Base-by-base conservation (phyloP, 1,139 yeast species). In the Barnettozyma hawaiiensis region DNA sequence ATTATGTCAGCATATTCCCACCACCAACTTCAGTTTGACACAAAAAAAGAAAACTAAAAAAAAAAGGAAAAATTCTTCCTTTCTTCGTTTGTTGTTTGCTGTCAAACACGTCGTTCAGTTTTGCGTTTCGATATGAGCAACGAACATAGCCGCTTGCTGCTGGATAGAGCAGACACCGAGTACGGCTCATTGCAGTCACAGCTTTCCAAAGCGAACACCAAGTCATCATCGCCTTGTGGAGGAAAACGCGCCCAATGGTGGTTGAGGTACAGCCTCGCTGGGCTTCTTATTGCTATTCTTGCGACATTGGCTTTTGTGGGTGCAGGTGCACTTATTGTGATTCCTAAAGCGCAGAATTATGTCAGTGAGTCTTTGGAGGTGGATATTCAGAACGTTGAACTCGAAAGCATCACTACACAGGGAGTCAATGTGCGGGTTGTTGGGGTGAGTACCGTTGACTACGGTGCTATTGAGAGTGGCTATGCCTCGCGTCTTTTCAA, bases 341-440 rank as follows among this genome's bases (percentile, higher is more conserved):
- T 47, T n/a, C 64, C 65, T 8, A 47, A 52, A 15, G 43, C 60
- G 1, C 63, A 64, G 4, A 59, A 54, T 7, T 57, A 52, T 35
- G 50, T 63, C 7, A 55, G 59, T 4, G 52, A 63, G 29, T 62
- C 67, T 2, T 57, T 59, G 5, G 53, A 50, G 27, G 51, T 63
- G 43, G 58, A 61, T n/a, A 51, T 65, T 4, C 56, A 57, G 28
- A 53, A 58, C 33, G 47, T 65, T 14, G 50, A 50, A n/a, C 45
- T 66, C n/a, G 47, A 58, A 2, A 62, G 63, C 4, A 40, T 66
- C 10, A 50, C 24, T 40, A 58, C 47, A 40, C 47, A 39, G 47
- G 69, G 69, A 0, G 45, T 65, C 8, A 47, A 58, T 23, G 39
- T 66, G 6, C 50, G 54, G 31, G 55, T 65, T 2, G 48, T 53